These are phyloP conservation scores for Jatropha podagrica DNA, from an alignment of 441 rosid species.

Conservation along the genomic window DNA sequence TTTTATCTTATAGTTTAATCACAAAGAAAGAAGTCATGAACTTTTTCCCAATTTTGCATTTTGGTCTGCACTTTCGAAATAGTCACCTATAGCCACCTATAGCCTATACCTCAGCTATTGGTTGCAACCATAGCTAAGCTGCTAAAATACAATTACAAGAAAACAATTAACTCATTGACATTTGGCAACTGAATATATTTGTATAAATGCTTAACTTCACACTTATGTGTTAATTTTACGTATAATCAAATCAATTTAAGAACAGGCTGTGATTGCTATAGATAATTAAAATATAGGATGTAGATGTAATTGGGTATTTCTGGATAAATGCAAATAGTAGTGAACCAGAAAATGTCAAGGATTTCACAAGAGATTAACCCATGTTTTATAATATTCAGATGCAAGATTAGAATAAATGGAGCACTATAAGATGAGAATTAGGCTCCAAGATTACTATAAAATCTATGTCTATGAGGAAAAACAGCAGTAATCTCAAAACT, in stretches of 20 bases:
- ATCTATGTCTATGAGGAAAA: background rate
- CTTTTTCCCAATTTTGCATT: background rate
- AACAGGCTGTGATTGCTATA: background rate
- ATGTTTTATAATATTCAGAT: background rate
- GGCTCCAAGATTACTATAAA: slow-evolving; percentile 1
- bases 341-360: background rate
- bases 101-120: background rate
- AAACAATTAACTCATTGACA: background rate
- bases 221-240: background rate
- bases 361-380: background rate
- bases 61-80: background rate
- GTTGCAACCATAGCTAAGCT: background rate
- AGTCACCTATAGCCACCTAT: background rate
- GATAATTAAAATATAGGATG: background rate
- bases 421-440: background rate
- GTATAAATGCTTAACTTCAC: background rate
- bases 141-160: background rate
- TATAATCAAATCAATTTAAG: background rate
- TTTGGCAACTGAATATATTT: background rate
- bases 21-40: background rate
- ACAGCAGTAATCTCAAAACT: background rate
- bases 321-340: too few relatives aligned
- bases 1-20: background rate
- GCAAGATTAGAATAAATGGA: background rate
- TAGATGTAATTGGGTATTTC: background rate